These are phyloP conservation scores for Lablab purpureus DNA, from an alignment of 306 rosid genomes.

Conservation along the genomic window DNA sequence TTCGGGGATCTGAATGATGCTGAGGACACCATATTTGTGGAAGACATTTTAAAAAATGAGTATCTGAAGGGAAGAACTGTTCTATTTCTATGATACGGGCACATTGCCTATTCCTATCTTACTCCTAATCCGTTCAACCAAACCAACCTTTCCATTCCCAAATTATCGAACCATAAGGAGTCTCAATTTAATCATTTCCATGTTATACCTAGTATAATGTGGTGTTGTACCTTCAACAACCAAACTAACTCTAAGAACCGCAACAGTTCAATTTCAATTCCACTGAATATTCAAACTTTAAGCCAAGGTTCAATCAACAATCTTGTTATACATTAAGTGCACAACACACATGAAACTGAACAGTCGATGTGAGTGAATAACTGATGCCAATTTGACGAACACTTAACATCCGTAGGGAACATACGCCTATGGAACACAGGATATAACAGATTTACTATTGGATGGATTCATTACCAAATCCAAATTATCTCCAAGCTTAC, in stretches of 20 bases:
- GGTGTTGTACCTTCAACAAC: background rate
- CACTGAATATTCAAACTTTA: background rate
- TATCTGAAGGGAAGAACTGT: slow-evolving; percentile 1
- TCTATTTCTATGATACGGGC: background rate
- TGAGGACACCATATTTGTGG: background rate
- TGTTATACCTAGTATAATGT: slow-evolving; percentile 15
- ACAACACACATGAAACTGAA: slow-evolving; percentile 4
- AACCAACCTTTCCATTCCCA: slow-evolving; percentile 19
- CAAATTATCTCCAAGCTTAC: slow-evolving; percentile 1
- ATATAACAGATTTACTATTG: background rate
- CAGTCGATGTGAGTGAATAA: slow-evolving; percentile 11
- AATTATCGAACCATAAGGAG: background rate
- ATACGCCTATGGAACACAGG: background rate
- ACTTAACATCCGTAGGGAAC: background rate
- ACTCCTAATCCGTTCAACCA: slow-evolving; percentile 25
- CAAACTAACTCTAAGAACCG: slow-evolving; percentile 1
- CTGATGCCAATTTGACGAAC: background rate
- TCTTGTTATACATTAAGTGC: background rate
- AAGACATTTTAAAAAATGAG: background rate
- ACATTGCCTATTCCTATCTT: slow-evolving; percentile 5
- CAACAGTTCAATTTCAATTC: slow-evolving; percentile 22
- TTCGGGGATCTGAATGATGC: background rate
- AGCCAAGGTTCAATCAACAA: background rate
- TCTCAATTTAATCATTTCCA: background rate
- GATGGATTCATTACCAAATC: slow-evolving; percentile 2